Base-by-base conservation (phyloP, 2,329 filamentous ascomycete genomes). In the Chaetomiaceae sp. region DNA sequence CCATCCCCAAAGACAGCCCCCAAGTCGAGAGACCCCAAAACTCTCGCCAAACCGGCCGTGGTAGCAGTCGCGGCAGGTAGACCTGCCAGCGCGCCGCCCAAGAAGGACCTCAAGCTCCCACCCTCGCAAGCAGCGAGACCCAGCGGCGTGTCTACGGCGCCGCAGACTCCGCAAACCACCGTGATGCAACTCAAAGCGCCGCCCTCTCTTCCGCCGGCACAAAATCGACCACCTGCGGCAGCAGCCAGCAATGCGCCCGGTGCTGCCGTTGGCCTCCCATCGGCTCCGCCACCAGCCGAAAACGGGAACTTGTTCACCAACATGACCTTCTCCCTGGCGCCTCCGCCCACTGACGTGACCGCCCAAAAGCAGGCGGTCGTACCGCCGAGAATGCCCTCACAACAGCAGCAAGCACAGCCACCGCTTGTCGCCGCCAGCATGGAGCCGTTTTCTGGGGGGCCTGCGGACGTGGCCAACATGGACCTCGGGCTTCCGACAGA, bases 291-390 rank as follows among this genome's bases (percentile, higher is more conserved):
- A 4, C 2, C 41, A 50, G 39, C 56, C 15, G 60, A 64, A 38
- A 59, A 67, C n/a, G 68, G 71, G 42, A 65, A 72, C 7, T 71
- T 71, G 50, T 79, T 78, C 54, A 78, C 76, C 12, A 68, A 78
- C 51, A 78, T 78, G 73, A 69, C 74, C 29, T 79, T 79, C 52
- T 70, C 73, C 0, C 63, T 78, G 4, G 75, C 72, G 2, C 71
- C 74, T 1, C 51, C 67, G 8, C 49, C 67, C 3, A 24, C 9
- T 65, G 61, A 46, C 61, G 52, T 38, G 51, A 20, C 53, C 64
- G 17, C 53, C 45, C 24, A 58, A 15, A 47, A 29, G 19, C 41
- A 62, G 45, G 45, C 24, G 30, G 55, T 22, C 8, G 56, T 53
- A 17, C 41, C 56, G 11, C 59, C 61, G 45, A 38, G 9, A 34